Conservation (phyloP, 768 basidiomycete genomes). For the Neoboletus subvelutipes region DNA sequence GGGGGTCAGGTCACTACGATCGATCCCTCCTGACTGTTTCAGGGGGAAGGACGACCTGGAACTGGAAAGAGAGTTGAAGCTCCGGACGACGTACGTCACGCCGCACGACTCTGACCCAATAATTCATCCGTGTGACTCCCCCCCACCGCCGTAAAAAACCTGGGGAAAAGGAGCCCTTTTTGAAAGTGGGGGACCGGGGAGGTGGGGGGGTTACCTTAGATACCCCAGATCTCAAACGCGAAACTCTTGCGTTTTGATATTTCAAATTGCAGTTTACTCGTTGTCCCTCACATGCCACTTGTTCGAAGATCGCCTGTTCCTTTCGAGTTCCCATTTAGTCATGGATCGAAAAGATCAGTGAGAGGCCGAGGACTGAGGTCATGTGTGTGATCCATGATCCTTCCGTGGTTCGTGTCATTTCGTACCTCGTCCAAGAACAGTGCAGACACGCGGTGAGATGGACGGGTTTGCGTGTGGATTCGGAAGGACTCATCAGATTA, state of each 20-base stretch:
- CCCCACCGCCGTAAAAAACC: not conserved
- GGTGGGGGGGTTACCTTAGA: not conserved
- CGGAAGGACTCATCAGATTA: not conserved
- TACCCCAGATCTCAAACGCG: not conserved
- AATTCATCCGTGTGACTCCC: not conserved
- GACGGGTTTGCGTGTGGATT: not conserved
- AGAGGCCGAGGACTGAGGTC: not conserved
- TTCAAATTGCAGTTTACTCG: conserved; percentile 14
- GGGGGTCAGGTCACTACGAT: not conserved
- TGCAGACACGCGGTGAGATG: not conserved
- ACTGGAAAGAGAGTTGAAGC: conserved; percentile 4
- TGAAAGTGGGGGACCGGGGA: no score
- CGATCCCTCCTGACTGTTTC: not conserved
- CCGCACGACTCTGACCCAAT: not conserved
- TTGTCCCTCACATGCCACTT: no score
- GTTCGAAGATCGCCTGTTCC: not conserved
- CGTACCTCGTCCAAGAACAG: not conserved
- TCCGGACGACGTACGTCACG: not conserved
- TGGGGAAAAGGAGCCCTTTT: not conserved
- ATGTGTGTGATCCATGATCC: not conserved
- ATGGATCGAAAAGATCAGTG: not conserved
- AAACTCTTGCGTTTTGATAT: conserved; percentile 20
- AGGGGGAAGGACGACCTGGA: not conserved
- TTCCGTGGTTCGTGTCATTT: not conserved
- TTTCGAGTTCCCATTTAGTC: not conserved